phyloP scores from a whole-genome alignment of 345 rosid species.

The Viola odorata region DNA sequence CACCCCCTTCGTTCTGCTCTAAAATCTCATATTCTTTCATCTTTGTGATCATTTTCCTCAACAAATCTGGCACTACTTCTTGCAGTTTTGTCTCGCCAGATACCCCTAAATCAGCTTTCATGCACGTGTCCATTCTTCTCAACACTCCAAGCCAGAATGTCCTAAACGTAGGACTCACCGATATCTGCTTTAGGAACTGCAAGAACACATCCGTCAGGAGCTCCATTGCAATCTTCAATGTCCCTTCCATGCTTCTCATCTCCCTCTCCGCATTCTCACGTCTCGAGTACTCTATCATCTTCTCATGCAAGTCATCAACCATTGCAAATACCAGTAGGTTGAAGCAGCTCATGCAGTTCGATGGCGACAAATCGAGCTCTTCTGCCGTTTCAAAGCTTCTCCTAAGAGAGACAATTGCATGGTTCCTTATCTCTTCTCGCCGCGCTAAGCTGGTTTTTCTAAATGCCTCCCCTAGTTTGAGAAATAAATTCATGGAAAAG shows the following conservation, averaged over 20 bases:
- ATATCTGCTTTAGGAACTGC: conserved; percentile 41
- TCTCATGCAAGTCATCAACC: conserved; percentile 87
- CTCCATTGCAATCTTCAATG: conserved; percentile 61
- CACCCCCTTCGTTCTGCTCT: conserved; percentile 56
- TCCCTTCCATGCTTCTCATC: conserved; percentile 88
- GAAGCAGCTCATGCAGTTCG: conserved; percentile 50
- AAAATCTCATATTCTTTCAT: conserved; percentile 71
- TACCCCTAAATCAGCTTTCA: conserved; percentile 73
- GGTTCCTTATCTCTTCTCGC: conserved; percentile 77
- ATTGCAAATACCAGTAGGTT: conserved; percentile 53
- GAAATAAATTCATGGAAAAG: conserved; percentile 41
- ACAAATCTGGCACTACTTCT: conserved; percentile 48
- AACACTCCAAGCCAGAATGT: conserved; percentile 88
- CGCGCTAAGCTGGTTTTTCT: conserved; percentile 73
- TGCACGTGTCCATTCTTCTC: conserved; percentile 94
- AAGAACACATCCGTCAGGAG: conserved; percentile 51
- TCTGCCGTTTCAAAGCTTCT: conserved; percentile 51
- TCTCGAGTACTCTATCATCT: conserved; percentile 72
- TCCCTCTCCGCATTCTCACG: conserved; percentile 73
- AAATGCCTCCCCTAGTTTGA: conserved; percentile 77
- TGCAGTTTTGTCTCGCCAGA: conserved; percentile 59
- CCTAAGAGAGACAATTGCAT: conserved; percentile 47
- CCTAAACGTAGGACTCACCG: conserved; percentile 53
- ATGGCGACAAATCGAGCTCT: conserved; percentile 59
- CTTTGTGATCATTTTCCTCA: conserved; percentile 54